These are phyloP conservation scores for Vinca minor DNA, from an alignment of 257 asterid genomes.

Conservation along the genomic window DNA sequence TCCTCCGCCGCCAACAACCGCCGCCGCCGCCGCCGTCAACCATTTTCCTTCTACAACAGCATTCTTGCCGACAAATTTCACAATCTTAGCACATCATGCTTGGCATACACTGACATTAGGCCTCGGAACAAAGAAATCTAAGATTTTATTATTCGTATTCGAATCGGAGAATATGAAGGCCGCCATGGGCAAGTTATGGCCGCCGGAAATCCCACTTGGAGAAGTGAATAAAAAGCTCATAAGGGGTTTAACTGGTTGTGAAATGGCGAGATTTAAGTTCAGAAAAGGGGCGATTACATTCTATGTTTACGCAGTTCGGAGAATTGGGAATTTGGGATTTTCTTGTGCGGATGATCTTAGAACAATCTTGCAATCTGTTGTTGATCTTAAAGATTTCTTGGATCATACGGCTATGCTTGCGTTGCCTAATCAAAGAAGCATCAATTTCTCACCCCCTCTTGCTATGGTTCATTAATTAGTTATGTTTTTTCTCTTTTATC, in stretches of 20 bases:
- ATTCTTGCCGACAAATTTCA: slow-evolving; percentile 82
- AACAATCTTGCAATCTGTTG: slow-evolving; percentile 57
- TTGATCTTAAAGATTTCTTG: slow-evolving; percentile 77
- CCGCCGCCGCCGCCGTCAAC: not conserved
- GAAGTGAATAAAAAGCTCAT: slow-evolving; percentile 80
- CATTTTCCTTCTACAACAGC: slow-evolving; percentile 68
- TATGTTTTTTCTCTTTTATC: slow-evolving; percentile 11
- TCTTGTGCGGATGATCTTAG: slow-evolving; percentile 66
- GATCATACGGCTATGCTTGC: slow-evolving; percentile 99
- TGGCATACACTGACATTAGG: slow-evolving; percentile 96
- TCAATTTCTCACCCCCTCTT: slow-evolving; percentile 37
- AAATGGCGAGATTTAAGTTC: slow-evolving; percentile 84
- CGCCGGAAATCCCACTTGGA: slow-evolving; percentile 84
- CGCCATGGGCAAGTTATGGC: slow-evolving; percentile 61
- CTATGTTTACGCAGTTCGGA: slow-evolving; percentile 81
- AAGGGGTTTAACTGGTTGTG: slow-evolving; percentile 56
- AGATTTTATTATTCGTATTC: slow-evolving; percentile 69
- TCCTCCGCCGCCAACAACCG: slow-evolving; percentile 25
- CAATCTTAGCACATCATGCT: slow-evolving; percentile 94
- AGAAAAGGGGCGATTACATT: slow-evolving; percentile 85
- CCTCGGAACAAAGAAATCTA: slow-evolving; percentile 84
- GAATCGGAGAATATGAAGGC: slow-evolving; percentile 62
- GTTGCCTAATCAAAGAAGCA: slow-evolving; percentile 82
- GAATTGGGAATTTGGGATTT: slow-evolving; percentile 52
- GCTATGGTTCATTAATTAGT: slow-evolving; percentile 55